Base-by-base conservation (phyloP, 2,329 filamentous ascomycete species). In the Hypoxylon sp. region DNA sequence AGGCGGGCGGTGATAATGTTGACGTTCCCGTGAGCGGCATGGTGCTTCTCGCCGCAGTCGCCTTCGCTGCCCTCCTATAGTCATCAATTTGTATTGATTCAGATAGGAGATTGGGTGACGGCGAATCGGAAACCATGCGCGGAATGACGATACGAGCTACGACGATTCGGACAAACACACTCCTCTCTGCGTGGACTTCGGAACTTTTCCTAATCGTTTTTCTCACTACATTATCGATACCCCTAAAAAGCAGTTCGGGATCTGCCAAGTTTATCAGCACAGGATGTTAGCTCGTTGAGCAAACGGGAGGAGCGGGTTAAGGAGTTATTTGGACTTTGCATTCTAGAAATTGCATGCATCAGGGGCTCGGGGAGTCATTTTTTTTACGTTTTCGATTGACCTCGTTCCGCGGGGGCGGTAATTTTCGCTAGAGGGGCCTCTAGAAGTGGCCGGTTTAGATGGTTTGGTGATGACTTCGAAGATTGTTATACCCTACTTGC, bases 141-240 rank as follows among this genome's bases (percentile, higher is more conserved):
- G 48, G 58, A 37, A 63, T 30, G 59, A 64, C 22, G 53, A 51
- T 60, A 68, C 44, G 65, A 68, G 62, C 47, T 55, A 65, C 46
- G 65, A 62, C 17, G 15, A 57, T 49, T 37, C 47, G 59, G 34
- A 49, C 17, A 15, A 30, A 24, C 44, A 24, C 44, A n/a, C 10
- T 44, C 17, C 4, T 30, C 62, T 57, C 44, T 44, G 28, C 52
- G 19, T 53, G 17, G 24, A 56, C 41, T 47, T 48, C 15, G 15
- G 30, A 37, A 50, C n/a, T 50, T 19, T 34, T 34, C 24, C 55
- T 58, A 41, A 46, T 54, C 53, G 22, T 57, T 57, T 46, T n/a
- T 61, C 62, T 56, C 20, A 49, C 41, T 59, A 39, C 37, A 55
- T 39, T 49, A 37, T 66, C 49, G 65, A 66, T 68, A 68, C 65